Conservation (phyloP, 306 rosid species). For the Argentina anserina region DNA sequence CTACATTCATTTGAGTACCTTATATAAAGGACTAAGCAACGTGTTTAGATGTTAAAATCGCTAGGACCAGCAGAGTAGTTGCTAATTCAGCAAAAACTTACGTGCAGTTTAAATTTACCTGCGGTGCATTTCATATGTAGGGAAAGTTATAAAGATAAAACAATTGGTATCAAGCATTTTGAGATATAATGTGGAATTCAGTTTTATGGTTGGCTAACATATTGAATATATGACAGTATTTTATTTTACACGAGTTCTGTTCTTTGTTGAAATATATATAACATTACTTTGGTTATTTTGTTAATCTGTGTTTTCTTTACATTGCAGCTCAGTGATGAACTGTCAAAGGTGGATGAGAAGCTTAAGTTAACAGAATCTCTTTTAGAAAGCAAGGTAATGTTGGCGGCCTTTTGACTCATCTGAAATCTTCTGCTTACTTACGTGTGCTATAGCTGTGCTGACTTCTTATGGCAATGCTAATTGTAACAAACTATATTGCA, state of each 20-base stretch:
- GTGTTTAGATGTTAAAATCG: neutral
- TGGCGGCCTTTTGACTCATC: slow-evolving; percentile 18
- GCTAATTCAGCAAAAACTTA: neutral
- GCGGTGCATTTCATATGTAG: neutral
- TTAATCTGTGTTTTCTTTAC: slow-evolving; percentile 16
- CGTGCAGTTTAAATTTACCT: neutral
- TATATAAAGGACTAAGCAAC: neutral
- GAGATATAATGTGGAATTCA: neutral
- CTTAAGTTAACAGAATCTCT: slow-evolving; percentile 90
- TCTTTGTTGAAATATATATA: neutral
- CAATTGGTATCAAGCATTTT: neutral
- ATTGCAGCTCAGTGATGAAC: slow-evolving; percentile 83
- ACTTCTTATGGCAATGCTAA: slow-evolving; percentile 8
- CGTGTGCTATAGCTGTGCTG: slow-evolving; percentile 8
- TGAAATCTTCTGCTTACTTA: neutral
- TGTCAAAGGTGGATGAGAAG: slow-evolving; percentile 84
- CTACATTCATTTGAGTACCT: neutral
- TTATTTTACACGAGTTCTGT: neutral
- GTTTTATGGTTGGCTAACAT: neutral
- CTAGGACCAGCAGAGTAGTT: neutral
- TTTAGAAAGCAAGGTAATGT: slow-evolving; percentile 85
- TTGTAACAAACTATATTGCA: slow-evolving; percentile 40
- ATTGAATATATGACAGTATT: neutral
- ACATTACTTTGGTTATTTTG: slow-evolving; percentile 24
- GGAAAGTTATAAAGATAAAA: neutral